A percentile compares a stretch with the other conserved stretches of the same genome.
These are phyloP conservation scores for Eucalyptus dawsonii DNA, from an alignment of 345 rosid species.

Conservation along the genomic window DNA sequence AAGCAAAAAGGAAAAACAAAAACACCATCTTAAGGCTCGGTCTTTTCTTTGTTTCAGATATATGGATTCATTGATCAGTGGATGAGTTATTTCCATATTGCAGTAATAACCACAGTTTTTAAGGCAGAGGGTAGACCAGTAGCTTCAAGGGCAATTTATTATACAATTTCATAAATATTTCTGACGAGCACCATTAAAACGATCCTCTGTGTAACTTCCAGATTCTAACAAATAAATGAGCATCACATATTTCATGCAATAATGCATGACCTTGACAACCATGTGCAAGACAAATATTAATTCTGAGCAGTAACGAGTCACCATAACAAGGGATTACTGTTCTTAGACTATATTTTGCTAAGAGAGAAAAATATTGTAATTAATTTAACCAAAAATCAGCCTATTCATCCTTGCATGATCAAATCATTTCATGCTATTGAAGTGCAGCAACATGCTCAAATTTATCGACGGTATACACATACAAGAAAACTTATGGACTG, in stretches of 20 bases:
- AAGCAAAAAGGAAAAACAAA: neutral
- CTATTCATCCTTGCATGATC: neutral
- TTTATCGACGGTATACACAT: neutral
- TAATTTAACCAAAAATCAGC: neutral
- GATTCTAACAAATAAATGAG: neutral
- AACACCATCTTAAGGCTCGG: neutral
- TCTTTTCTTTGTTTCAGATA: neutral
- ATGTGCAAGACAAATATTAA: neutral
- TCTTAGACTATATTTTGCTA: neutral
- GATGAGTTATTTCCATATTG: neutral
- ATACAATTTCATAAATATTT: neutral
- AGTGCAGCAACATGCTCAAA: neutral
- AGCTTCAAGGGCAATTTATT: neutral
- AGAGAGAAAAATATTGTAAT: neutral
- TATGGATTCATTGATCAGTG: neutral
- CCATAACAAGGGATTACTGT: neutral
- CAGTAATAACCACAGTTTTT: neutral
- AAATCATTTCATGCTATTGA: neutral
- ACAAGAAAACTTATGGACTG: neutral
- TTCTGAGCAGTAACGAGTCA: neutral
- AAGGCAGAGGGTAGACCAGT: neutral
- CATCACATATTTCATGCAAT: neutral
- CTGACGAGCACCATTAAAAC: neutral
- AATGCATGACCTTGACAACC: neutral
- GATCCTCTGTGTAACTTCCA: neutral